phyloP scores from a whole-genome alignment of 371 early-diverging fungal species.

The Blakeslea trispora region DNA sequence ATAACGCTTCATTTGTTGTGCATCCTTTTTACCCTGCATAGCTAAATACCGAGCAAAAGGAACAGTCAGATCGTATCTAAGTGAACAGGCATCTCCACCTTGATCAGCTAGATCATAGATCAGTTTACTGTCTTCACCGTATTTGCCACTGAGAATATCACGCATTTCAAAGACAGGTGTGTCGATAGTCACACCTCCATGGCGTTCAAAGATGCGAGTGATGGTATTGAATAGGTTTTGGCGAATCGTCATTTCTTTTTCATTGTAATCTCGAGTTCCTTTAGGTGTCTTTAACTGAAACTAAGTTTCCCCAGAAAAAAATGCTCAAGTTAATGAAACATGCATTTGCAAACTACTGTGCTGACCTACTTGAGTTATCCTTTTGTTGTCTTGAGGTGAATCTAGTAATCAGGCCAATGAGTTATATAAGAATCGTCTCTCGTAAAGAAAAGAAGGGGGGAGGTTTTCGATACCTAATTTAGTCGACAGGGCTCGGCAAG shows the following conservation, averaged over 20 bases:
- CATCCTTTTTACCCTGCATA: slow-evolving; percentile 77
- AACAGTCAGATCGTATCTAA: slow-evolving; percentile 99
- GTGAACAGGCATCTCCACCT: slow-evolving; percentile 96
- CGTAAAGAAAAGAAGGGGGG: too few species aligned
- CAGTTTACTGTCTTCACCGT: slow-evolving; percentile 99
- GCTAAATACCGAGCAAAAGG: slow-evolving; percentile 98
- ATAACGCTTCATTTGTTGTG: slow-evolving; percentile 94
- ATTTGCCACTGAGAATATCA: slow-evolving; percentile 96
- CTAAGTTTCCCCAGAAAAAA: too few species aligned
- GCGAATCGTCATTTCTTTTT: slow-evolving; percentile 93
- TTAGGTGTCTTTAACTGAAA: slow-evolving; percentile 31
- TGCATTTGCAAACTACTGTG: too few species aligned
- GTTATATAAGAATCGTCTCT: too few species aligned
- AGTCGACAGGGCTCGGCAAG: too few species aligned
- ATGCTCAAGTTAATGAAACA: too few species aligned
- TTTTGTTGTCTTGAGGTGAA: too few species aligned
- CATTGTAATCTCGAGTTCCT: slow-evolving; percentile 95
- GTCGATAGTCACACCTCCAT: slow-evolving; percentile 98
- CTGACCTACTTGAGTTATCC: too few species aligned
- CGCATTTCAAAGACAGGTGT: slow-evolving; percentile 97
- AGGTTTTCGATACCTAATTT: too few species aligned
- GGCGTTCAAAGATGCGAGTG: slow-evolving; percentile 84
- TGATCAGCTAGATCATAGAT: slow-evolving; percentile 99
- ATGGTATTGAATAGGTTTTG: slow-evolving; percentile 88
- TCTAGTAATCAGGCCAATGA: too few species aligned